Base-by-base conservation (phyloP, 768 basidiomycete genomes). In the Suillus lakei region DNA sequence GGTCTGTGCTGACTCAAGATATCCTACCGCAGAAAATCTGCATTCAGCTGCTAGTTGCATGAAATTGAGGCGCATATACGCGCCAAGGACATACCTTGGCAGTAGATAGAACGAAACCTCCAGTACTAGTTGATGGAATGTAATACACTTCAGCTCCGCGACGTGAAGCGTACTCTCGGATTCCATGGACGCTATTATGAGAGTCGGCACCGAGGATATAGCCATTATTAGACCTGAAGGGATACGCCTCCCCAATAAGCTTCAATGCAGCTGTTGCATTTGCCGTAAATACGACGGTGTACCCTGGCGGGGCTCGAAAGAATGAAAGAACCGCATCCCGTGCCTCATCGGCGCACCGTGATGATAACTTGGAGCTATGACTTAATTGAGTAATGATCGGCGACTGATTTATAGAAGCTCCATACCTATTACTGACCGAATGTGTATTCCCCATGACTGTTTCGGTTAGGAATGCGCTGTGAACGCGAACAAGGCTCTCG, bases 121-220 rank as follows among this genome's bases (percentile, higher is more conserved):
- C 92, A 18, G 82, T 82, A 8, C 82, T 74, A 10, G 86, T 87
- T 4, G 90, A 86, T 10, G 84, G 83, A 55, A 93, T 85, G 73
- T 95, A 95, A 50, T 80, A 79, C 21, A 89, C 84, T 38, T 79
- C 73, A 5, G 88, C 86, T 15, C 88, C 87, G 50, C 82, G 82
- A 64, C 78, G 76, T 15, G 73, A 72, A 0, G 92, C 91, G 70
- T 86, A 95, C 76, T 91, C 83, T 50, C 93, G 84, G 65, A 94
- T 90, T 10, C 92, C 92, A 69, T 94, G 90, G 23, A 94, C 88
- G 66, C 91, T 93, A 71, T 93, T 94, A 74, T 95, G 93, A 8
- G 91, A 90, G 76, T 95, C 93, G 18, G 84, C 82, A 23, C 90
- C 85, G 63, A 95, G 86, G 59, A 95, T 84, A 71, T 88, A 89